Conservation (phyloP, 2,329 filamentous ascomycete genomes). For the Trichocomaceae sp. region DNA sequence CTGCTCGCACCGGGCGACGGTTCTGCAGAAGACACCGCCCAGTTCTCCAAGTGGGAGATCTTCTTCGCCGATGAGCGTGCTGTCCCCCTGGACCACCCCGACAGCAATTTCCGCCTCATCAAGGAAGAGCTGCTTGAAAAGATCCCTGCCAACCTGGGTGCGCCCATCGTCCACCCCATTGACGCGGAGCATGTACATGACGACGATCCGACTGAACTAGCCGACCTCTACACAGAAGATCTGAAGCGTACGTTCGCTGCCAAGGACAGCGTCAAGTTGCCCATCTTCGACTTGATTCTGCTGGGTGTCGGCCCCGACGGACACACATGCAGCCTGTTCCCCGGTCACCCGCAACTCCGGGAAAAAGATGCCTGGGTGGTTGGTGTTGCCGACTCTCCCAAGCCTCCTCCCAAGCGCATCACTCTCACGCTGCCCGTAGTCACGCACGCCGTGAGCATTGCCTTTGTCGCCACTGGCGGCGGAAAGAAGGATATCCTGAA, state of each 20-base stretch:
- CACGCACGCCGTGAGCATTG: conserved; percentile 75
- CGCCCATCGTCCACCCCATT: conserved; percentile 73
- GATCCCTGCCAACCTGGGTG: conserved; percentile 61
- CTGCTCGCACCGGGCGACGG: conserved; percentile 56
- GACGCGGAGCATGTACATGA: conserved; percentile 61
- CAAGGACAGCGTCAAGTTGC: conserved; percentile 87
- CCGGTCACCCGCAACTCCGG: conserved; percentile 75
- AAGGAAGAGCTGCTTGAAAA: conserved; percentile 85
- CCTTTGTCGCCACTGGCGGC: conserved; percentile 82
- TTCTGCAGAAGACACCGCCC: conserved; percentile 54
- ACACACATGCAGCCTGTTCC: conserved; percentile 95
- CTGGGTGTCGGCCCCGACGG: conserved; percentile 93
- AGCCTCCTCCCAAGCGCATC: conserved; percentile 84
- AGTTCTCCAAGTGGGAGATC: conserved; percentile 89
- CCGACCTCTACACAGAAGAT: conserved; percentile 85
- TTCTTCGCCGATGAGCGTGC: conserved; percentile 98
- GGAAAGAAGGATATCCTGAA: conserved; percentile 90
- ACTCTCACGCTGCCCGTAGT: conserved; percentile 89
- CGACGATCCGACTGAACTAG: conserved; percentile 81
- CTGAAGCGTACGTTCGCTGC: conserved; percentile 82
- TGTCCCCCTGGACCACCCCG: conserved; percentile 81
- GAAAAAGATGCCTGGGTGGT: conserved; percentile 89
- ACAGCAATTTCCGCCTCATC: conserved; percentile 89
- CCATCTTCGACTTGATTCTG: conserved; percentile 89
- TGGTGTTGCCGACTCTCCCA: conserved; percentile 85